Evolutionary conservation across 2,329 filamentous ascomycete genomes (phyloP).

Genomic region (Pyricularia grisea): DNA sequence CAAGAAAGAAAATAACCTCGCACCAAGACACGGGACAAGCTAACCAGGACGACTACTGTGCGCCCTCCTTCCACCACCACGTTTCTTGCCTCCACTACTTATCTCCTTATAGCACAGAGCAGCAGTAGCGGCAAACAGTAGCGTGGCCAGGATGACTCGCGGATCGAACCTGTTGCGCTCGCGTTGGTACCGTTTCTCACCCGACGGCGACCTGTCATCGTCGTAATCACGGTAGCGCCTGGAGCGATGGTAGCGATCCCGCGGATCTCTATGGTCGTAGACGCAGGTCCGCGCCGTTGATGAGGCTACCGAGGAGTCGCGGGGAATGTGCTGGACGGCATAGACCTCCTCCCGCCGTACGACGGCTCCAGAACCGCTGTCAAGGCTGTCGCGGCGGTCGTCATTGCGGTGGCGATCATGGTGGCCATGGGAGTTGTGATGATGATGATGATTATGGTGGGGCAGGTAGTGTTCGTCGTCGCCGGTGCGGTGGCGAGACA

Average conservation of each 20-base stretch:
- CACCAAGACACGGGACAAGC: neutral
- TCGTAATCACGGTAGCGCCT: constrained; percentile 25
- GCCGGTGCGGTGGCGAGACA: neutral
- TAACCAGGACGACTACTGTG: neutral
- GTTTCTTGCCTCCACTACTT: neutral
- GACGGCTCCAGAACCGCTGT: neutral
- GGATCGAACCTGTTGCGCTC: neutral
- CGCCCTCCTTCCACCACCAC: neutral
- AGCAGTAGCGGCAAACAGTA: neutral
- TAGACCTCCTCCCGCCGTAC: constrained; percentile 9
- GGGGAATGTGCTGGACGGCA: neutral
- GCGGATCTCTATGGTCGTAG: neutral
- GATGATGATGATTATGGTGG: neutral
- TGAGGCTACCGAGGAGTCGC: neutral
- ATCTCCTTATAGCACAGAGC: neutral
- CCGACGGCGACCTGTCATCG: constrained; percentile 14
- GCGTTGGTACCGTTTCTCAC: neutral
- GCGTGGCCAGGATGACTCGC: neutral
- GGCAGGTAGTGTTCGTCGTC: neutral
- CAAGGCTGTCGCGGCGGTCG: neutral
- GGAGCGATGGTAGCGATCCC: neutral
- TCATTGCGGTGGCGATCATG: neutral
- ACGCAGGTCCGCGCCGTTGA: neutral
- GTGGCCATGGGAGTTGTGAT: neutral
- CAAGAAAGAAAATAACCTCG: neutral